Conservation (phyloP, 2,329 filamentous ascomycete species). For the Gremmenia infestans region DNA sequence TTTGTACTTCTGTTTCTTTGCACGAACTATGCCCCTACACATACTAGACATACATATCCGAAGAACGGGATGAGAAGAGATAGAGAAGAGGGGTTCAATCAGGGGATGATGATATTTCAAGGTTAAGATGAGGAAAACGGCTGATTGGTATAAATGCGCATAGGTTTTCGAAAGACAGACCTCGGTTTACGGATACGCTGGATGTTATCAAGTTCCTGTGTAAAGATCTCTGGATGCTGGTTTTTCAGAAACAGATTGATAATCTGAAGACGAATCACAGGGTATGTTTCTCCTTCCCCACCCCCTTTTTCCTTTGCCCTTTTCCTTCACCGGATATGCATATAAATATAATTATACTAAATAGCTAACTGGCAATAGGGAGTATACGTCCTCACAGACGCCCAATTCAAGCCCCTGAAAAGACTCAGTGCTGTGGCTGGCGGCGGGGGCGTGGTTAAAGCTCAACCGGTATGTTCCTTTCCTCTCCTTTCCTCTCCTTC, state of each 20-base stretch:
- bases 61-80: not conserved
- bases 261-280: slow-evolving; percentile 98
- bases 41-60: too few species aligned
- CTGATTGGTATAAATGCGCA: not conserved
- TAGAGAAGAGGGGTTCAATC: not conserved
- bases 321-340: not conserved
- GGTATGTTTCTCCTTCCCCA: slow-evolving; percentile 40
- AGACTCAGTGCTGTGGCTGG: slow-evolving; percentile 82
- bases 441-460: slow-evolving; percentile 66
- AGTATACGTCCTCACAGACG: slow-evolving; percentile 94
- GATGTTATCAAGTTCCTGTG: slow-evolving; percentile 98
- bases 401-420: slow-evolving; percentile 79
- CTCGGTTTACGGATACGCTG: slow-evolving; percentile 84
- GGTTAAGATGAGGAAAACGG: not conserved
- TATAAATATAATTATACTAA: not conserved
- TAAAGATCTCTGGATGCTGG: slow-evolving; percentile 93
- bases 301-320: not conserved
- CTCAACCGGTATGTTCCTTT: slow-evolving; percentile 66
- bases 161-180: slow-evolving; percentile 77
- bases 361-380: slow-evolving; percentile 47
- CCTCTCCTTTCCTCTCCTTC: not conserved
- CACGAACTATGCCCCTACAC: too few species aligned
- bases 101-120: not conserved
- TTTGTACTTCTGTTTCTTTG: slow-evolving; percentile 37
- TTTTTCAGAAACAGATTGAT: slow-evolving; percentile 96